Conservation (phyloP, 2,329 filamentous ascomycete genomes). For the Aspergillus puulaauensis region DNA sequence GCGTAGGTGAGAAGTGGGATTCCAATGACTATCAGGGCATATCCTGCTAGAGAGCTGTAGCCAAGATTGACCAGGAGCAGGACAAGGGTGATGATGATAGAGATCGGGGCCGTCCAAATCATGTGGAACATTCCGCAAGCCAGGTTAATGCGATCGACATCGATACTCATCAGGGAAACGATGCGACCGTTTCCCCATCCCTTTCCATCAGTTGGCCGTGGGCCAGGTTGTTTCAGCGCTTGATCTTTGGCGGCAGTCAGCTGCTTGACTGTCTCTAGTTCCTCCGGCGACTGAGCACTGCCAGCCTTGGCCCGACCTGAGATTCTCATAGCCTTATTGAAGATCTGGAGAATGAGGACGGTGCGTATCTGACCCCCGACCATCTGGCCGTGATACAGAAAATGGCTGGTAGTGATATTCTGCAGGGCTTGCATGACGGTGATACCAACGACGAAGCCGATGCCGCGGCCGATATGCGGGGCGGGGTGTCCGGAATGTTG, state of each 20-base stretch:
- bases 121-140: slow-evolving; percentile 88
- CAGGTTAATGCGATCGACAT: slow-evolving; percentile 89
- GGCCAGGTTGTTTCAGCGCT: slow-evolving; percentile 16
- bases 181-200: slow-evolving; percentile 94
- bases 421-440: slow-evolving; percentile 82
- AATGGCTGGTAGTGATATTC: slow-evolving; percentile 81
- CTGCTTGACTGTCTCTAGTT: slow-evolving; percentile 44
- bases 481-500: slow-evolving; percentile 49
- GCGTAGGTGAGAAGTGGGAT: slow-evolving; percentile 75
- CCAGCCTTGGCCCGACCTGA: slow-evolving; percentile 87
- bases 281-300: slow-evolving; percentile 57
- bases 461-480: slow-evolving; percentile 70
- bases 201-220: slow-evolving; percentile 65
- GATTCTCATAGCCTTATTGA: slow-evolving; percentile 87
- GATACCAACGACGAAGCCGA: slow-evolving; percentile 82
- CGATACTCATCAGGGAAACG: slow-evolving; percentile 90
- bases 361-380: slow-evolving; percentile 81
- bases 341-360: slow-evolving; percentile 80
- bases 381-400: slow-evolving; percentile 90
- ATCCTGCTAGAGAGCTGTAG: slow-evolving; percentile 87
- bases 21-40: slow-evolving; percentile 74
- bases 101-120: slow-evolving; percentile 81
- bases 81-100: slow-evolving; percentile 74
- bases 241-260: slow-evolving; percentile 39
- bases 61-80: slow-evolving; percentile 82